Evolutionary conservation across 345 rosid species (phyloP).

Genomic region (Ailanthus altissimus): DNA sequence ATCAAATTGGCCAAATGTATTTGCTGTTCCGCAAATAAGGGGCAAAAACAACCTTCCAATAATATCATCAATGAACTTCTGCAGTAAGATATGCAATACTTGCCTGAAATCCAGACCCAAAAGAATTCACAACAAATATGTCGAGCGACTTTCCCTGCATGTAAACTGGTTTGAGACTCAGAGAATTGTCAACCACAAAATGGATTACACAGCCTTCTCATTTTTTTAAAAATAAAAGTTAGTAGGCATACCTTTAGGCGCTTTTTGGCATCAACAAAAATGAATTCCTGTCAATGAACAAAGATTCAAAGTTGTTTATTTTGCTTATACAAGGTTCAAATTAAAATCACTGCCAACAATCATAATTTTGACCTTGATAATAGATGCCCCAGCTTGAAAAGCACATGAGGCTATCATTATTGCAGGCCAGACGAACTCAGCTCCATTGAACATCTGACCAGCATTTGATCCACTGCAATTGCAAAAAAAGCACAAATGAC

Average conservation of each 20-base stretch:
- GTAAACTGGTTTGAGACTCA: constrained; percentile 14
- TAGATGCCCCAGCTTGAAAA: constrained; percentile 83
- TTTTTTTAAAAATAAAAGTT: constrained; percentile 5
- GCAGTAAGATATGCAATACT: constrained; percentile 16
- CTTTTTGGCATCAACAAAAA: constrained; percentile 69
- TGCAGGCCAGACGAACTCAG: constrained; percentile 65
- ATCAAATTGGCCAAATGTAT: not conserved
- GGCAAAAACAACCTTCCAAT: not conserved
- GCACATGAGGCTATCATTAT: constrained; percentile 80
- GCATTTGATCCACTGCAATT: constrained; percentile 72
- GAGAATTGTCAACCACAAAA: constrained; percentile 14
- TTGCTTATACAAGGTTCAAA: constrained; percentile 19
- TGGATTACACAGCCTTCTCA: not conserved
- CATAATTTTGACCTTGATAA: constrained; percentile 60
- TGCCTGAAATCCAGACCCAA: constrained; percentile 97
- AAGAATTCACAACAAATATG: constrained; percentile 89
- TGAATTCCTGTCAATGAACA: constrained; percentile 62
- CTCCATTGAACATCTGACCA: constrained; percentile 54
- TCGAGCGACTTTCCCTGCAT: constrained; percentile 87
- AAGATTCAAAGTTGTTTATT: constrained; percentile 21
- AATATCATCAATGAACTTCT: not conserved
- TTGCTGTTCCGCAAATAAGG: not conserved
- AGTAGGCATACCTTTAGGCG: constrained; percentile 55
- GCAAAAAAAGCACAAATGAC: constrained; percentile 11
- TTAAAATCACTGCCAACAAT: constrained; percentile 11